Base-by-base conservation (phyloP, 805 yeast genomes). In the Diddensiella santjacobensis region DNA sequence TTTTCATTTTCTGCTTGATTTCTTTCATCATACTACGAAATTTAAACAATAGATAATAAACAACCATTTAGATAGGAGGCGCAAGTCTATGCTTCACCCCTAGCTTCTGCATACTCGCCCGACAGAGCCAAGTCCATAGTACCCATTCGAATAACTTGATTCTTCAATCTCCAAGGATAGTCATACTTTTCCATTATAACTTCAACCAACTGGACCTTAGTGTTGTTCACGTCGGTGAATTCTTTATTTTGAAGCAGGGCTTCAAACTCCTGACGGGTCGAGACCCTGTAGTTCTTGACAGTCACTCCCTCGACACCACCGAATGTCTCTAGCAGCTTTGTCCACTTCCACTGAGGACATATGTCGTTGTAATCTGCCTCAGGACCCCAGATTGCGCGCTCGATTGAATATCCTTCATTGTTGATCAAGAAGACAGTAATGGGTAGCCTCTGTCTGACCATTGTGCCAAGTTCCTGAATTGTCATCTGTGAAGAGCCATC, bases 401-500 rank as follows among this genome's bases (percentile, higher is more conserved):
- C 97, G 43, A 90, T 88, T 0, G 96, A 84, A 69, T 90, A 90
- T 1, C 97, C 97, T 49, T 77, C 76, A 67, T 90, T 90, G 68
- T 90, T 90, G 67, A 88, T 70, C 45, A 90, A 66, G 57, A 89
- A 77, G 22, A 90, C 74, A 37, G 83, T 78, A 19, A 95, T 87
- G 31, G 77, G 77, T 37, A 84, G 71, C 17, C 73, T 71, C 52
- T 76, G 70, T 52, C 87, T 76, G 35, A 84, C 64, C 60, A 77
- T 79, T 2, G 87, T 74, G 0, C 87, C 78, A 43, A 83, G 66
- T 62, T 90, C 97, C 72, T 90, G 96, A 47, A 84, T 73, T 3
- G 96, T 88, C 96, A 90, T 86, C 70, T 87, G 96, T 1, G 96
- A 91, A 2, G 96, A 83, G 1, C 97, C 97, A 64, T 90, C 97